Evolutionary conservation across 257 asterid genomes (phyloP).

Genomic region (Solanum clarkiae): DNA sequence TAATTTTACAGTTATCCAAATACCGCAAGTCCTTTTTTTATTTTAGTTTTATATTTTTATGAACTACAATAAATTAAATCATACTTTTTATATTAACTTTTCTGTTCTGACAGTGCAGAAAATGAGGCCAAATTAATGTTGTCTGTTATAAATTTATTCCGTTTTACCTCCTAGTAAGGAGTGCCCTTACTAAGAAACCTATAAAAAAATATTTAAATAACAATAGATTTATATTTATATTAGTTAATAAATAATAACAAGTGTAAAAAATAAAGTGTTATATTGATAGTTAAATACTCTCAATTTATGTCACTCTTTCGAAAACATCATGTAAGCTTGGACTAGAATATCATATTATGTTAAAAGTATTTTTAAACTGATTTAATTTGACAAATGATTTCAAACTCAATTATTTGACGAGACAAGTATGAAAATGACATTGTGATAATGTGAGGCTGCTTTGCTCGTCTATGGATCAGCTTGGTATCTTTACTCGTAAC

Average conservation of each 20-base stretch:
- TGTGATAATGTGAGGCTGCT: background rate
- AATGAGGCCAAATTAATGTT: background rate
- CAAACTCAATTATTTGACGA: background rate
- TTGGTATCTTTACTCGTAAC: background rate
- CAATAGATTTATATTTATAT: too few relatives aligned
- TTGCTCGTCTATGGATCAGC: background rate
- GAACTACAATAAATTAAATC: background rate
- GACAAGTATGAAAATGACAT: background rate
- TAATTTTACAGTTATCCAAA: background rate
- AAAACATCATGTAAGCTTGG: rapidly evolving
- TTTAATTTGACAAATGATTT: background rate
- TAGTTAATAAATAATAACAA: too few relatives aligned
- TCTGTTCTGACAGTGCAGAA: background rate
- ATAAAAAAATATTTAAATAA: too few relatives aligned
- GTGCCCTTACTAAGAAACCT: background rate
- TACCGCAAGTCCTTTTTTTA: background rate
- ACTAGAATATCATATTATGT: background rate
- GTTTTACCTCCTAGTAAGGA: background rate
- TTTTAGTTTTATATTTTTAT: too few relatives aligned
- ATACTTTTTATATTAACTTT: background rate
- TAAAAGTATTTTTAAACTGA: background rate
- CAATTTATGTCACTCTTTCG: too few relatives aligned
- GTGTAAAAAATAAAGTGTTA: too few relatives aligned
- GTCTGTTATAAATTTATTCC: background rate
- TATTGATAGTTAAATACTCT: too few relatives aligned